Evolutionary conservation across 2,329 filamentous ascomycete genomes (phyloP).

Genomic region (Metarhizium album): DNA sequence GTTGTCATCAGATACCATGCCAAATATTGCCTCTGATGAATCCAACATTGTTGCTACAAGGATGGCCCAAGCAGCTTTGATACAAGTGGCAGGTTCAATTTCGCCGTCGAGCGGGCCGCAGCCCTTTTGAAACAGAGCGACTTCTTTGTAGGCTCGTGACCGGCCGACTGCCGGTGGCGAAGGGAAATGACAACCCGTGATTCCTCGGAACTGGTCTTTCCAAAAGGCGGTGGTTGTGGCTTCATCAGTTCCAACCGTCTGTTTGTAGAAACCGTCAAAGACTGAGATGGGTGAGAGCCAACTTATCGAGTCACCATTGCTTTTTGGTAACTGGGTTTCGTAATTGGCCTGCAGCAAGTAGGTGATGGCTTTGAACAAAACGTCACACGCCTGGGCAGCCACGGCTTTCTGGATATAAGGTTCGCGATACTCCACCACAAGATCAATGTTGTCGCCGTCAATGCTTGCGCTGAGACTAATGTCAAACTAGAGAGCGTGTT

Average conservation of each 20-base stretch:
- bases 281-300: neutral
- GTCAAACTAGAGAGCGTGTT: neutral
- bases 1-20: neutral
- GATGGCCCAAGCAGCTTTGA: neutral
- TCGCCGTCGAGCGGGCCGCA: neutral
- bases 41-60: neutral
- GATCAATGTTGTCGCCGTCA: neutral
- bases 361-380: slow-evolving; percentile 1
- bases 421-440: slow-evolving; percentile 7
- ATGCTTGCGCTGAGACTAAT: slow-evolving; percentile 5
- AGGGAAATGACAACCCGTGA: slow-evolving; percentile 5
- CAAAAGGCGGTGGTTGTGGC: slow-evolving; percentile 2
- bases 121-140: neutral
- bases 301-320: neutral
- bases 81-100: neutral
- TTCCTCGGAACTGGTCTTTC: slow-evolving; percentile 4
- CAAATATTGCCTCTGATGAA: neutral
- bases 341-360: slow-evolving; percentile 1
- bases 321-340: neutral
- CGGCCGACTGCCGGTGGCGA: neutral
- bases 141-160: neutral
- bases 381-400: slow-evolving; percentile 1
- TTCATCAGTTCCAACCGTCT: slow-evolving; percentile 2
- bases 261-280: slow-evolving; percentile 6
- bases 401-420: slow-evolving; percentile 1